phyloP scores from a whole-genome alignment of 2,329 filamentous ascomycete species.

The Lasiodiplodia citricola region DNA sequence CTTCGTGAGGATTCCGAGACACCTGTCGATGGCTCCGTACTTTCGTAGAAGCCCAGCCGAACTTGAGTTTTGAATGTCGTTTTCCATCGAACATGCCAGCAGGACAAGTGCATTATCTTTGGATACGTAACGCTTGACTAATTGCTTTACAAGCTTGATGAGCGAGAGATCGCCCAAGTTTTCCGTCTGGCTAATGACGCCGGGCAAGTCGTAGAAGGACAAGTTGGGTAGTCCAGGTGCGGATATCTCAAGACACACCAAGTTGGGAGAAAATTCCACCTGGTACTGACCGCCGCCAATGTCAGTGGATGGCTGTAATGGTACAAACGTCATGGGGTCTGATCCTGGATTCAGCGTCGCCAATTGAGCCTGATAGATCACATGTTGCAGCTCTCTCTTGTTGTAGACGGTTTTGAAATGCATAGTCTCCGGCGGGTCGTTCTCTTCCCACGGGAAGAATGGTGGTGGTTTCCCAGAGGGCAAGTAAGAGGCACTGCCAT shows the following conservation, averaged over 20 bases:
- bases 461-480: slow-evolving; percentile 45
- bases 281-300: slow-evolving; percentile 34
- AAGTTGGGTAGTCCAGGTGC: slow-evolving; percentile 73
- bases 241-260: slow-evolving; percentile 73
- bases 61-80: slow-evolving; percentile 76
- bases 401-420: slow-evolving; percentile 69
- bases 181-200: slow-evolving; percentile 75
- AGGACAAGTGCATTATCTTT: slow-evolving; percentile 76
- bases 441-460: slow-evolving; percentile 70
- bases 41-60: slow-evolving; percentile 66
- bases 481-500: slow-evolving; percentile 31
- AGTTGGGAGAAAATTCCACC: slow-evolving; percentile 80
- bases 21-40: slow-evolving; percentile 48
- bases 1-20: slow-evolving; percentile 76
- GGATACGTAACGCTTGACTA: slow-evolving; percentile 68
- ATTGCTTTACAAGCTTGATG: slow-evolving; percentile 72
- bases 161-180: slow-evolving; percentile 55
- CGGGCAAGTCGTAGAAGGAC: slow-evolving; percentile 85
- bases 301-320: background rate
- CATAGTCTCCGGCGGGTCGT: slow-evolving; percentile 48
- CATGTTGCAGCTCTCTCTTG: slow-evolving; percentile 67
- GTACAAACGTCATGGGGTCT: slow-evolving; percentile 50
- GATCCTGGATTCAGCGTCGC: slow-evolving; percentile 73
- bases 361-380: slow-evolving; percentile 75
- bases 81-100: slow-evolving; percentile 77